A percentile compares a stretch with the other conserved stretches of the same genome.
These are phyloP conservation scores for Syzygium jambos DNA, from an alignment of 345 rosid genomes.

Conservation along the genomic window DNA sequence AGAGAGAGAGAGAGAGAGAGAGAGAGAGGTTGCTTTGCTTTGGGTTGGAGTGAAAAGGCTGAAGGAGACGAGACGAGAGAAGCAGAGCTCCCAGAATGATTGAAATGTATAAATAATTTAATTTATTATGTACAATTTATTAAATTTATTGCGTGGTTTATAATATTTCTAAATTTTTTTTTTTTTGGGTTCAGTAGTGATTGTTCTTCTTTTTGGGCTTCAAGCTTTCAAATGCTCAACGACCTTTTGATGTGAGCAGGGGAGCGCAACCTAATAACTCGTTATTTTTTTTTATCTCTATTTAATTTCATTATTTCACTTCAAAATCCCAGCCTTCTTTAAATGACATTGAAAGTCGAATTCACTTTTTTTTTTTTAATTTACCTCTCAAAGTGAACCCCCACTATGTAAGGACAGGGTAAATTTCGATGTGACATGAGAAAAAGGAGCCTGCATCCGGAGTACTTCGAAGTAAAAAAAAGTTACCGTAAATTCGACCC, in stretches of 20 bases:
- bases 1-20: not conserved
- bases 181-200: not conserved
- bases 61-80: not conserved
- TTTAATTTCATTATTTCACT: not conserved
- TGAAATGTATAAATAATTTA: not conserved
- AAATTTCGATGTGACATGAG: too few relatives aligned
- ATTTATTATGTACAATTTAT: not conserved
- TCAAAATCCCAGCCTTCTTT: not conserved
- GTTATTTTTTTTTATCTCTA: not conserved
- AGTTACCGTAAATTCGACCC: not conserved
- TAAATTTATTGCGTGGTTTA: not conserved
- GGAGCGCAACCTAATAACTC: accelerated
- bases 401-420: not conserved
- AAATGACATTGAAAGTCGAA: not conserved
- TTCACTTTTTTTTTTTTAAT: not conserved
- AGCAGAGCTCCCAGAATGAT: not conserved
- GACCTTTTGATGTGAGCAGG: not conserved
- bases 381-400: not conserved
- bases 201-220: not conserved
- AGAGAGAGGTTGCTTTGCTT: not conserved
- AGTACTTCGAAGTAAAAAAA: not conserved
- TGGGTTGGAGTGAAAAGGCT: not conserved
- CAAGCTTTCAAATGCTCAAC: not conserved
- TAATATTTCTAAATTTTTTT: not conserved
- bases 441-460: not conserved